Evolutionary conservation across 768 basidiomycete species (phyloP).

Genomic region (Pleurotus sapidus): DNA sequence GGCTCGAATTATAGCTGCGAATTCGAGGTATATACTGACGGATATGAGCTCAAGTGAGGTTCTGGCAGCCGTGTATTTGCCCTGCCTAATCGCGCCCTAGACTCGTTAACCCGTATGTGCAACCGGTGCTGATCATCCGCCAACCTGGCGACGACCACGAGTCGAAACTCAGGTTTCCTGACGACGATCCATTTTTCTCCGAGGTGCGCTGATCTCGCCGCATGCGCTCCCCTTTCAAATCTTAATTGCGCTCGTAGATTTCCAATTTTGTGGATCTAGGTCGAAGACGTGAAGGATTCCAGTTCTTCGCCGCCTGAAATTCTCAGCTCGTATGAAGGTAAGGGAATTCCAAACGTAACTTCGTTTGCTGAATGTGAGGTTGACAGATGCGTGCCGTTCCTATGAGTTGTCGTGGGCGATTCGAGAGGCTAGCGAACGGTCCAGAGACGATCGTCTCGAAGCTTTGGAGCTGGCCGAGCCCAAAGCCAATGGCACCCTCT

Average conservation of each 20-base stretch:
- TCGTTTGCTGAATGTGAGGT: background rate
- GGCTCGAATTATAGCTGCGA: constrained; percentile 92
- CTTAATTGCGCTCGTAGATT: constrained; percentile 21
- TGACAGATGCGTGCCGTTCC: constrained; percentile 74
- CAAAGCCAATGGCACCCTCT: no score
- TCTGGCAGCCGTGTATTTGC: background rate
- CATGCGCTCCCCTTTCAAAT: background rate
- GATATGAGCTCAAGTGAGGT: constrained; percentile 76
- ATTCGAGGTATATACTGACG: constrained; percentile 91
- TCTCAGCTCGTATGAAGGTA: constrained; percentile 82
- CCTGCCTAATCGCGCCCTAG: constrained; percentile 30
- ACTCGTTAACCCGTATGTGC: constrained; percentile 90
- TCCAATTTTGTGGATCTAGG: constrained; percentile 86
- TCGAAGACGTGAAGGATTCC: constrained; percentile 65
- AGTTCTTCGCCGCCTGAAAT: constrained; percentile 79
- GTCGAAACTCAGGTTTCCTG: constrained; percentile 64
- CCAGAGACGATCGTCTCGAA: constrained; percentile 45
- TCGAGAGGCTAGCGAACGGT: constrained; percentile 70
- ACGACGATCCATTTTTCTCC: constrained; percentile 93
- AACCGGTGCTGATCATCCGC: constrained; percentile 84
- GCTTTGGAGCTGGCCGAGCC: constrained; percentile 15
- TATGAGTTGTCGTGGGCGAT: constrained; percentile 97
- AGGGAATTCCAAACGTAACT: constrained; percentile 11
- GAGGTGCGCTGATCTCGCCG: constrained; percentile 34
- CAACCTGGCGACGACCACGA: constrained; percentile 77